A percentile compares a stretch with the other conserved stretches of the same genome.
Conservation (phyloP, 495 filamentous ascomycete species). For the Neurospora sp. region DNA sequence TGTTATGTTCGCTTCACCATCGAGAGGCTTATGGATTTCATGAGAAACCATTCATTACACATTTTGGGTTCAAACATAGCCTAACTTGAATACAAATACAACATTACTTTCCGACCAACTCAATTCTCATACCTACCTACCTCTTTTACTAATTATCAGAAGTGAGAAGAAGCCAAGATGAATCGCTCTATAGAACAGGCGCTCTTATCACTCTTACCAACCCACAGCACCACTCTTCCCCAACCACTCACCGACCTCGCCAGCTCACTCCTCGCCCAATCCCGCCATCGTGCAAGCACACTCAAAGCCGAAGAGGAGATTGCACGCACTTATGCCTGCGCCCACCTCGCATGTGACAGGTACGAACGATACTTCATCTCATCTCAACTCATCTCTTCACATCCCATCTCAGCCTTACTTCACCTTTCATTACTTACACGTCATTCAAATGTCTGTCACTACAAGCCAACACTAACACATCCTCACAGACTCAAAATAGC, state of each 20-base stretch:
- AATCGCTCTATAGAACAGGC: slow-evolving; percentile 67
- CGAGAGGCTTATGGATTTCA: background rate
- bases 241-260: slow-evolving; percentile 66
- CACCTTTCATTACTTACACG: too few species aligned
- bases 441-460: too few species aligned
- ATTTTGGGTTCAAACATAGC: background rate
- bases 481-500: slow-evolving; percentile 57
- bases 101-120: background rate
- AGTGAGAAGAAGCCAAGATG: slow-evolving; percentile 31
- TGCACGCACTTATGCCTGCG: slow-evolving; percentile 76
- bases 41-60: background rate
- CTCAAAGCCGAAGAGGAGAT: slow-evolving; percentile 85
- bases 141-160: too few species aligned
- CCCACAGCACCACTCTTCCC: slow-evolving; percentile 61
- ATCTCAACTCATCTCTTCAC: background rate
- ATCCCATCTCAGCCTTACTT: background rate
- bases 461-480: background rate
- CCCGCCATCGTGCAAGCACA: slow-evolving; percentile 63
- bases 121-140: background rate
- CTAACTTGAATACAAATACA: background rate
- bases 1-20: background rate
- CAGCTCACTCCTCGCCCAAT: slow-evolving; percentile 74
- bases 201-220: slow-evolving; percentile 67
- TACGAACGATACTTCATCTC: slow-evolving; percentile 17
- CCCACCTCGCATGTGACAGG: slow-evolving; percentile 86